Conservation (phyloP, 371 early-diverging fungal genomes). For the Rhizopus arrhizus region DNA sequence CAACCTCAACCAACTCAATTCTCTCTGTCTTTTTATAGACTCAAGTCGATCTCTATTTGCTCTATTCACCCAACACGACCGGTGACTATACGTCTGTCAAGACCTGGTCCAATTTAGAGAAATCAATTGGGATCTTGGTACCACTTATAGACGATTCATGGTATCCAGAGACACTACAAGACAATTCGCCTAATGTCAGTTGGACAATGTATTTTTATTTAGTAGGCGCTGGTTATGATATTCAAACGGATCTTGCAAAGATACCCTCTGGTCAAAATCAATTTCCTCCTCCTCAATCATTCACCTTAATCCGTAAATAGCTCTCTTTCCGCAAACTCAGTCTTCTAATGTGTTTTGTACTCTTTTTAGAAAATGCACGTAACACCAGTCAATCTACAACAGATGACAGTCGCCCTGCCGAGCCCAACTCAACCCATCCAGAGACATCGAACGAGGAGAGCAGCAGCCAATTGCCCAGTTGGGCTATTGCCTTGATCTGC, state of each 20-base stretch:
- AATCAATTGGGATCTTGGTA: constrained; percentile 31
- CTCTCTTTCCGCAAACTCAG: constrained; percentile 2
- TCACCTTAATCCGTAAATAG: constrained; percentile 41
- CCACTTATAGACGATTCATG: constrained; percentile 38
- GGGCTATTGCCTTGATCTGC: constrained; percentile 52
- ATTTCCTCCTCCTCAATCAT: constrained; percentile 35
- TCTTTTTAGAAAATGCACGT: constrained; percentile 34
- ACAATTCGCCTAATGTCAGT: constrained; percentile 29
- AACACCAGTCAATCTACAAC: constrained; percentile 24
- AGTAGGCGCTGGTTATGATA: constrained; percentile 26
- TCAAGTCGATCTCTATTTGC: constrained; percentile 33
- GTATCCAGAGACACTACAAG: constrained; percentile 30
- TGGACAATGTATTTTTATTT: constrained; percentile 39
- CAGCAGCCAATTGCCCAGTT: constrained; percentile 21
- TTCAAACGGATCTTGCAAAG: constrained; percentile 32
- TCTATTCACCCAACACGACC: constrained; percentile 16
- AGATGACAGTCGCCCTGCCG: too few species aligned
- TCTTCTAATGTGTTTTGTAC: constrained; percentile 1
- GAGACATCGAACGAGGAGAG: not conserved
- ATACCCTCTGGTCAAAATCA: constrained; percentile 30
- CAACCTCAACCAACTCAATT: not conserved
- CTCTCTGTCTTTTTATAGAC: constrained; percentile 19
- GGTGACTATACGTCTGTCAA: constrained; percentile 26
- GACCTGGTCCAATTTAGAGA: constrained; percentile 27
- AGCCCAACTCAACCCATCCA: too few species aligned